Conservation (phyloP, 352 stramenopile genomes). For the Phytopythium mirpurense region DNA sequence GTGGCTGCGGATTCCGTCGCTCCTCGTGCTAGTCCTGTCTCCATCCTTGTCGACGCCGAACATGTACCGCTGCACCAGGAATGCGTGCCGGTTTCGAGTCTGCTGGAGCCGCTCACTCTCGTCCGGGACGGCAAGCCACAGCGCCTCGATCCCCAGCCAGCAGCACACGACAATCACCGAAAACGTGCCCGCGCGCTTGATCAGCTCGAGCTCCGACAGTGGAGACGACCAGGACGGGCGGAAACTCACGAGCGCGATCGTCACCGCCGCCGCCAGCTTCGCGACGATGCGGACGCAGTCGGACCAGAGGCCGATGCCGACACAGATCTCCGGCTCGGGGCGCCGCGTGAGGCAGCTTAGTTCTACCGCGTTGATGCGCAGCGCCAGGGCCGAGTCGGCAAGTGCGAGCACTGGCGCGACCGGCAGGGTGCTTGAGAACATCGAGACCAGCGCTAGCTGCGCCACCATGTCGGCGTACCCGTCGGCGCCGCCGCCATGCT, state of each 20-base stretch:
- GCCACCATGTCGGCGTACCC: slow-evolving; percentile 38
- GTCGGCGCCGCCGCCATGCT: slow-evolving; percentile 26
- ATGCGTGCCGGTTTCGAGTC: slow-evolving; percentile 27
- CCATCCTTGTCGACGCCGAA: slow-evolving; percentile 21
- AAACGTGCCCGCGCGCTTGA: slow-evolving; percentile 33
- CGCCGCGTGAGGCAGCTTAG: slow-evolving; percentile 36
- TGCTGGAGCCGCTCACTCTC: slow-evolving; percentile 18
- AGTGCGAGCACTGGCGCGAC: slow-evolving; percentile 34
- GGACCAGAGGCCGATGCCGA: slow-evolving; percentile 23
- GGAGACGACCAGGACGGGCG: neutral
- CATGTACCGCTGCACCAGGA: slow-evolving; percentile 37
- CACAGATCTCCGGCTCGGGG: slow-evolving; percentile 23
- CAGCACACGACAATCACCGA: slow-evolving; percentile 20
- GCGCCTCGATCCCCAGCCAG: slow-evolving; percentile 26
- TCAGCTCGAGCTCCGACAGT: slow-evolving; percentile 8
- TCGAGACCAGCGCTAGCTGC: slow-evolving; percentile 37
- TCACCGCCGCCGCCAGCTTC: slow-evolving; percentile 21
- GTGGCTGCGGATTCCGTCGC: neutral
- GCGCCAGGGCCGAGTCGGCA: slow-evolving; percentile 29
- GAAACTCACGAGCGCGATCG: slow-evolving; percentile 15
- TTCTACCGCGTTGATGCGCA: slow-evolving; percentile 38
- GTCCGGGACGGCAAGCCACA: slow-evolving; percentile 30
- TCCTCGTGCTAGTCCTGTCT: neutral
- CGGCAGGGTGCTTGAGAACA: slow-evolving; percentile 39
- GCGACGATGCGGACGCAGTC: slow-evolving; percentile 24